Percentiles rank a stretch among this genome's conserved stretches.
Evolutionary conservation across 2,329 filamentous ascomycete species (phyloP).

Genomic region (Stagonosporopsis cucurbitacearum): DNA sequence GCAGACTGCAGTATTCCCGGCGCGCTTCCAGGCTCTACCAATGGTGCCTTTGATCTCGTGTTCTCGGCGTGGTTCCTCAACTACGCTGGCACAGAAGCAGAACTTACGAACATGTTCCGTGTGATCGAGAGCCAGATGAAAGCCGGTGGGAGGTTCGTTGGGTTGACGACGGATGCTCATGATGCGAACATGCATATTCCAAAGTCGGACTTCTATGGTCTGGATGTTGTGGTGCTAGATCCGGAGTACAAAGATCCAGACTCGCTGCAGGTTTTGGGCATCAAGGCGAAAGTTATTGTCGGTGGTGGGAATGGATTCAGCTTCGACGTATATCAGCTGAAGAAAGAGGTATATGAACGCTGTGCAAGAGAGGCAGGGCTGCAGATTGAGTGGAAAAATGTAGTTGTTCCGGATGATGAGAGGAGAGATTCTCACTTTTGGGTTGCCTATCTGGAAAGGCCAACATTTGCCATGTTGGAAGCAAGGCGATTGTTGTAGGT

Average conservation of each 20-base stretch:
- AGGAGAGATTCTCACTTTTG: slow-evolving; percentile 30
- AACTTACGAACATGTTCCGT: slow-evolving; percentile 33
- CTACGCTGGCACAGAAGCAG: slow-evolving; percentile 33
- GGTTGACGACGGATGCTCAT: slow-evolving; percentile 34
- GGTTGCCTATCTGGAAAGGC: slow-evolving; percentile 29
- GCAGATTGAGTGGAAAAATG: slow-evolving; percentile 27
- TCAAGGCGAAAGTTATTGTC: slow-evolving; percentile 28
- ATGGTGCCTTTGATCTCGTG: slow-evolving; percentile 30
- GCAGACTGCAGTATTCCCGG: slow-evolving; percentile 34
- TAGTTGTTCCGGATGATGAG: slow-evolving; percentile 37
- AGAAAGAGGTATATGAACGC: slow-evolving; percentile 35
- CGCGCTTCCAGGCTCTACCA: neutral
- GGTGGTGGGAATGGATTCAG: slow-evolving; percentile 25
- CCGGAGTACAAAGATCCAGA: slow-evolving; percentile 26
- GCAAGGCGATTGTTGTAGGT: slow-evolving; percentile 12
- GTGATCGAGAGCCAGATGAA: slow-evolving; percentile 29
- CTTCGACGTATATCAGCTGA: slow-evolving; percentile 40
- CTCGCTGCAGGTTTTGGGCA: slow-evolving; percentile 25
- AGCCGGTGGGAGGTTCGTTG: slow-evolving; percentile 27
- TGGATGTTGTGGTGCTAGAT: slow-evolving; percentile 32
- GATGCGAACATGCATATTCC: slow-evolving; percentile 23
- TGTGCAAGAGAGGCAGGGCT: slow-evolving; percentile 33
- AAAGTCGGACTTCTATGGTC: slow-evolving; percentile 34
- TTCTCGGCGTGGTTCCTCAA: slow-evolving; percentile 45
- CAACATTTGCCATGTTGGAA: slow-evolving; percentile 35